Evolutionary conservation across 306 rosid species (phyloP).

Genomic region (Castanea crenata): DNA sequence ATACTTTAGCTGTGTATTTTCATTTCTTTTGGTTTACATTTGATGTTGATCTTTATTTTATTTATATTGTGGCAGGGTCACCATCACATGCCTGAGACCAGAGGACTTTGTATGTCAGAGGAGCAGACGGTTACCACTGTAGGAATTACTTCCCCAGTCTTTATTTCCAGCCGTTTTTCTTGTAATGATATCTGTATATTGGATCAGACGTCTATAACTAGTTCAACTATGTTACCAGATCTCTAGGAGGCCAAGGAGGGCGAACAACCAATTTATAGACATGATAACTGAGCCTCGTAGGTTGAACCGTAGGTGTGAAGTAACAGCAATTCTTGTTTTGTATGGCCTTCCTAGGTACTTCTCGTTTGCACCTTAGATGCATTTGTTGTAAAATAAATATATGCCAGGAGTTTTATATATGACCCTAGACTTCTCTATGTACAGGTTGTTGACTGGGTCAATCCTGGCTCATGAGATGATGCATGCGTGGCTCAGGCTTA

Average conservation of each 20-base stretch:
- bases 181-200: slow-evolving; percentile 1
- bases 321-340: slow-evolving; percentile 90
- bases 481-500: slow-evolving; percentile 99
- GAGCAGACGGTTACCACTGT: slow-evolving; percentile 91
- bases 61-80: slow-evolving; percentile 63
- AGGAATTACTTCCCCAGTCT: slow-evolving; percentile 31
- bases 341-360: slow-evolving; percentile 95
- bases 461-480: slow-evolving; percentile 99
- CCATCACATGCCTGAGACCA: slow-evolving; percentile 93
- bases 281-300: slow-evolving; percentile 85
- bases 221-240: slow-evolving; percentile 47
- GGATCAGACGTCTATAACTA: background rate
- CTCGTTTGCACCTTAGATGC: background rate
- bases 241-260: slow-evolving; percentile 71
- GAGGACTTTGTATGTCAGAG: slow-evolving; percentile 96
- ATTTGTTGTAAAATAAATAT: background rate
- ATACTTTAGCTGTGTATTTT: background rate
- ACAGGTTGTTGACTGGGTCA: slow-evolving; percentile 90
- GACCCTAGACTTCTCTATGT: slow-evolving; percentile 27
- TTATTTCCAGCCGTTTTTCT: slow-evolving; percentile 4
- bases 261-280: slow-evolving; percentile 74
- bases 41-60: slow-evolving; percentile 8
- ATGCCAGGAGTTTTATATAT: slow-evolving; percentile 12
- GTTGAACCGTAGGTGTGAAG: slow-evolving; percentile 82
- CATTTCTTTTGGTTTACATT: background rate